Conservation (phyloP, 352 stramenopile species). For the Phytophthora rubi region DNA sequence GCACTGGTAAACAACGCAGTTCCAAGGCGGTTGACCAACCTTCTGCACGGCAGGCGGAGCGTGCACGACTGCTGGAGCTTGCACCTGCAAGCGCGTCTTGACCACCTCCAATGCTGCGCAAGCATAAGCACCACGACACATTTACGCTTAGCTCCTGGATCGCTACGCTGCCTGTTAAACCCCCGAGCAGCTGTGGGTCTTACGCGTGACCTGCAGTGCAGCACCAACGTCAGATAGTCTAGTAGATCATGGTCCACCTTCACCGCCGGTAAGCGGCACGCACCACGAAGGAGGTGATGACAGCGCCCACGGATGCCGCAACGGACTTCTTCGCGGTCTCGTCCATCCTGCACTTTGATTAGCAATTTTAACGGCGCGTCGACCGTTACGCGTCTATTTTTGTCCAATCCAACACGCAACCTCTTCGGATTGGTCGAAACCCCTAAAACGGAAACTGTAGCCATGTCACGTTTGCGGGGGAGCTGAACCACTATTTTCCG, state of each 20-base stretch:
- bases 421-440: conserved; percentile 29
- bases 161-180: conserved; percentile 3
- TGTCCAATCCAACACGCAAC: conserved; percentile 14
- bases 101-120: conserved; percentile 81
- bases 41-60: conserved; percentile 53
- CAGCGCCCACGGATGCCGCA: conserved; percentile 66
- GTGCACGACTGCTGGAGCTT: conserved; percentile 64
- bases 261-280: conserved; percentile 17
- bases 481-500: conserved; percentile 18
- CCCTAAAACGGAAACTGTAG: conserved; percentile 17
- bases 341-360: conserved; percentile 49
- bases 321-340: conserved; percentile 71
- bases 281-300: conserved; percentile 77
- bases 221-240: not conserved
- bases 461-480: conserved; percentile 25
- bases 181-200: conserved; percentile 19
- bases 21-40: conserved; percentile 29
- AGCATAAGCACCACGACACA: not conserved
- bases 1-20: conserved; percentile 3
- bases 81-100: conserved; percentile 83
- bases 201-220: conserved; percentile 70
- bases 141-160: no score
- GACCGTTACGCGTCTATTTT: conserved; percentile 15
- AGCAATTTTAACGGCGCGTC: not conserved
- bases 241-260: not conserved